phyloP scores from a whole-genome alignment of 2,329 filamentous ascomycete genomes.

The Cladosporium sp. region DNA sequence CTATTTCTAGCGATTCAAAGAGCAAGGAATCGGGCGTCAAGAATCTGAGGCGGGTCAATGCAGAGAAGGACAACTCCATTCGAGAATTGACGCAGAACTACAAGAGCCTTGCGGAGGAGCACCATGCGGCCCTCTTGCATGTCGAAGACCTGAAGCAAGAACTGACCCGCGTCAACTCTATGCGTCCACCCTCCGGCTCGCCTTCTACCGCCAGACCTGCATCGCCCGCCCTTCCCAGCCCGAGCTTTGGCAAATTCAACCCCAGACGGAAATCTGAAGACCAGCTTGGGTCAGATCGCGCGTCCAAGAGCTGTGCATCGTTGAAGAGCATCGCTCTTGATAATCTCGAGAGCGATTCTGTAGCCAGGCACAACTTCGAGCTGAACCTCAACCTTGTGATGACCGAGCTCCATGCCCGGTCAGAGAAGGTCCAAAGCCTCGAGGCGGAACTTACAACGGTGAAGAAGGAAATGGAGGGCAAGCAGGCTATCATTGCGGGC shows the following conservation, averaged over 20 bases:
- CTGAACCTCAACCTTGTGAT: slow-evolving; percentile 86
- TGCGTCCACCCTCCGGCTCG: slow-evolving; percentile 21
- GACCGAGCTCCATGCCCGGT: slow-evolving; percentile 82
- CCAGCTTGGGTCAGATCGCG: slow-evolving; percentile 58
- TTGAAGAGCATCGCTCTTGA: slow-evolving; percentile 84
- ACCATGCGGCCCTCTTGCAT: slow-evolving; percentile 75
- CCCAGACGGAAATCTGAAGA: slow-evolving; percentile 32
- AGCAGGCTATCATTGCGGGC: slow-evolving; percentile 93
- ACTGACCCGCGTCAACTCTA: slow-evolving; percentile 60
- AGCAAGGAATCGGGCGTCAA: slow-evolving; percentile 61
- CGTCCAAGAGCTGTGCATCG: slow-evolving; percentile 84
- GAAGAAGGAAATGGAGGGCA: slow-evolving; percentile 95
- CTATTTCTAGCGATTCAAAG: not conserved
- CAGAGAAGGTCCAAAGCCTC: slow-evolving; percentile 84
- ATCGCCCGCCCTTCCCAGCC: slow-evolving; percentile 8
- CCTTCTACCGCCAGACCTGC: slow-evolving; percentile 39
- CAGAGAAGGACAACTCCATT: slow-evolving; percentile 74
- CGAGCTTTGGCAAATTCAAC: slow-evolving; percentile 52
- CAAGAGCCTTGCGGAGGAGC: slow-evolving; percentile 74
- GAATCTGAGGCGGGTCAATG: slow-evolving; percentile 63
- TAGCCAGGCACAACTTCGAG: slow-evolving; percentile 89
- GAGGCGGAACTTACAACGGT: slow-evolving; percentile 78
- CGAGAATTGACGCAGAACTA: slow-evolving; percentile 72
- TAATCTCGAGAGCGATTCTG: slow-evolving; percentile 76
- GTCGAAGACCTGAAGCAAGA: slow-evolving; percentile 90